Percentiles rank a stretch among this genome's conserved stretches.
These are phyloP conservation scores for Cicer cuneatum DNA, from an alignment of 306 rosid genomes.

Conservation along the genomic window DNA sequence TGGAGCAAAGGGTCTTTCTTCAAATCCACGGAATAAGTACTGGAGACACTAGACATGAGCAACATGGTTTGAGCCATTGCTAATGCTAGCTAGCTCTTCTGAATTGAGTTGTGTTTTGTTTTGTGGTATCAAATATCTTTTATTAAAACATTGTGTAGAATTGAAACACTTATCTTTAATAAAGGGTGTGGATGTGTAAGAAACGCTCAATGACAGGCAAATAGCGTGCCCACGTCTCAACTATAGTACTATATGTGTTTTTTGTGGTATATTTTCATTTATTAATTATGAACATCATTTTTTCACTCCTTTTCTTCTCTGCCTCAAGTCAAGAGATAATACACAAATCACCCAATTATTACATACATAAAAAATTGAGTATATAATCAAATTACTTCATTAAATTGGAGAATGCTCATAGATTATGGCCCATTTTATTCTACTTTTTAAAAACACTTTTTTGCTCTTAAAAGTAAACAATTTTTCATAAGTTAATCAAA, in stretches of 20 bases:
- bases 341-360: too few relatives aligned
- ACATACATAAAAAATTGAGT: too few relatives aligned
- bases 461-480: too few relatives aligned
- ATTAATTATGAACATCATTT: slow-evolving; percentile 5
- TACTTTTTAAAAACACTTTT: too few relatives aligned
- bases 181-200: slow-evolving; percentile 62
- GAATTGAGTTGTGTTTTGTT: not conserved
- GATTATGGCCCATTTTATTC: too few relatives aligned
- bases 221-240: slow-evolving; percentile 75
- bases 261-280: slow-evolving; percentile 43
- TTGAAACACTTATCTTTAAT: slow-evolving; percentile 22
- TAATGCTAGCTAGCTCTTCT: not conserved
- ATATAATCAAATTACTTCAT: too few relatives aligned
- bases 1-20: slow-evolving; percentile 68
- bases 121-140: not conserved
- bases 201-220: slow-evolving; percentile 55
- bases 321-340: slow-evolving; percentile 8
- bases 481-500: too few relatives aligned
- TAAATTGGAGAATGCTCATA: too few relatives aligned
- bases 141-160: slow-evolving; percentile 33
- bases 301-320: slow-evolving; percentile 28
- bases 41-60: slow-evolving; percentile 71
- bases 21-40: slow-evolving; percentile 56
- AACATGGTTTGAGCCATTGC: slow-evolving; percentile 91
- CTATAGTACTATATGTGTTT: slow-evolving; percentile 34